phyloP scores from a whole-genome alignment of 2,329 filamentous ascomycete species.

The Ploettnerulaceae sp. region DNA sequence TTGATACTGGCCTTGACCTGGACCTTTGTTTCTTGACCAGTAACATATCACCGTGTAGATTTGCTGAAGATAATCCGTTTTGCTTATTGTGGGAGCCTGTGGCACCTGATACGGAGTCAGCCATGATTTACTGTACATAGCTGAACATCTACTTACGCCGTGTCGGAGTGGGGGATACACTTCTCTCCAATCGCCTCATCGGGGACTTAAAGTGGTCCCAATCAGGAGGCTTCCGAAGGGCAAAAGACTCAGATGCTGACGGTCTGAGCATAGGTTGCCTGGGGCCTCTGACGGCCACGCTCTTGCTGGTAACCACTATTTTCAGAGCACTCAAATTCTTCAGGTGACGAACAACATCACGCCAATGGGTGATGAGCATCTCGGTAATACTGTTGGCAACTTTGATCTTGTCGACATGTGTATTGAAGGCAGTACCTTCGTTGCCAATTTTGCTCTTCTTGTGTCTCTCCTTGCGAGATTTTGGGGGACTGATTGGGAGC shows the following conservation, averaged over 20 bases:
- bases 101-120: conserved; percentile 6
- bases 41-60: conserved; percentile 15
- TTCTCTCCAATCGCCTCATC: conserved; percentile 23
- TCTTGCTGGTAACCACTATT: conserved; percentile 12
- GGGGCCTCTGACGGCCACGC: conserved; percentile 13
- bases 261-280: conserved; percentile 33
- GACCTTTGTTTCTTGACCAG: conserved; percentile 28
- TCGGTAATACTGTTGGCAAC: conserved; percentile 56
- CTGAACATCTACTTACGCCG: conserved; percentile 29
- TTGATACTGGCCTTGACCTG: conserved; percentile 20
- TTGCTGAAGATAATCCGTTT: neutral
- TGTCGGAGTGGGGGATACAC: conserved; percentile 36
- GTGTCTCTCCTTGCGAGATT: conserved; percentile 39
- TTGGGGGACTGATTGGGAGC: conserved; percentile 36
- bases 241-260: conserved; percentile 40
- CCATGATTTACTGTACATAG: too few species aligned
- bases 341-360: conserved; percentile 58
- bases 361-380: conserved; percentile 63
- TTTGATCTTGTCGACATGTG: conserved; percentile 49
- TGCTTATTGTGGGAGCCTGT: neutral
- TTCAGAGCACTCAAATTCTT: conserved; percentile 38
- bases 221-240: conserved; percentile 37
- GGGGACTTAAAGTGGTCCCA: conserved; percentile 31
- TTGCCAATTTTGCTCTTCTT: conserved; percentile 31
- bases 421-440: conserved; percentile 22